Evolutionary conservation across 805 yeast species (phyloP), one percentile per base, ranked within the genome.

Genomic region (Brettanomyces custersianus): DNA sequence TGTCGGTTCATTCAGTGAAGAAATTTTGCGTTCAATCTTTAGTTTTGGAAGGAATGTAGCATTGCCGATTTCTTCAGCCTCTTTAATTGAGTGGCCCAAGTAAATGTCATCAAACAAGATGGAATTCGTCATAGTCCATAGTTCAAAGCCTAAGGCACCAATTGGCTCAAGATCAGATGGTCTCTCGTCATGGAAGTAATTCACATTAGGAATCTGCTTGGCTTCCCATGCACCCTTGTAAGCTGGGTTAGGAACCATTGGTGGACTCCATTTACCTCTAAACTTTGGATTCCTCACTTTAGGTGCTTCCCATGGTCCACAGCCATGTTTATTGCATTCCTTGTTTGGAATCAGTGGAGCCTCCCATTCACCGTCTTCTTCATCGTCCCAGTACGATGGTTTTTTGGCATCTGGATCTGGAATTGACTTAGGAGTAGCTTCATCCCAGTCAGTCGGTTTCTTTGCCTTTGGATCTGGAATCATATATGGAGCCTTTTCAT

Each of bases 311-410:
- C 94, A 88, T 42, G 66, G 61, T 29, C 96, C 96, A 59, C 96
- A 87, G 5, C 94, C 94, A 36, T 66, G 70, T 11, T 51, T 48
- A 21, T 60, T 65, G 59, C 96, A 87, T 39, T 63, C 74, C 9
- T 96, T 95, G 54, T 87, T 87, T 31, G 62, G 63, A 32, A 86
- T 65, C 33, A 65, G 56, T 19, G 90, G 87, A 3, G 87, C 80
- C 29, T 63, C 49, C 94, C 94, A 88, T 49, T 69, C 78, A 4
- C 95, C 96, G 53, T 86, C 95, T 53, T 81, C 88, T 45, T 79
- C 88, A 29, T 84, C 95, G 52, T 83, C 83, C 96, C 96, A 87
- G 50, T 71, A 79, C 31, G 65, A 80, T 15, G 95, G 95, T 48
- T 67, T 72, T 22, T 41, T 51, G 20, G 84, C 79, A 2, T 63